Evolutionary conservation across 2,329 filamentous ascomycete species (phyloP).

Genomic region (Fusarium abutilonis): DNA sequence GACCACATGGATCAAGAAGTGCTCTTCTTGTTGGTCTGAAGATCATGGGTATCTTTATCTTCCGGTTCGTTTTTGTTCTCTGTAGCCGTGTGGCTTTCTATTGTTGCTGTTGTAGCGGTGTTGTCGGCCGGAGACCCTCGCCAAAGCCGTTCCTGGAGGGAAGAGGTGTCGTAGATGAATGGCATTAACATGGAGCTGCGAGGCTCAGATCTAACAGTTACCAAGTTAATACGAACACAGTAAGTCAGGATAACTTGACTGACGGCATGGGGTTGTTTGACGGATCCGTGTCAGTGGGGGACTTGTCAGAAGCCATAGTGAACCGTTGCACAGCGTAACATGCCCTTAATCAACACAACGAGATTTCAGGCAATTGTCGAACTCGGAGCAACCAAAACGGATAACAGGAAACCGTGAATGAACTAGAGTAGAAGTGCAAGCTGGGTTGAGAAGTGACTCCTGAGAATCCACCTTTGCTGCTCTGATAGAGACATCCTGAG

Average conservation of each 20-base stretch:
- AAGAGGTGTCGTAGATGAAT: constrained; percentile 21
- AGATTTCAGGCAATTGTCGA: background rate
- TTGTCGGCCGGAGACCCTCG: background rate
- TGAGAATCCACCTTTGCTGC: no score
- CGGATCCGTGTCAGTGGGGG: background rate
- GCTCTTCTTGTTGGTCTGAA: background rate
- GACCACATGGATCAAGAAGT: background rate
- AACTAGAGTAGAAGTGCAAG: no score
- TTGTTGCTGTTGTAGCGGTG: background rate
- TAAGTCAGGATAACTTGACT: background rate
- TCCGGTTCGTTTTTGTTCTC: no score
- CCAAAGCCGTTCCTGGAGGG: constrained; percentile 13
- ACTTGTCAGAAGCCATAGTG: background rate
- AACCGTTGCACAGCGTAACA: background rate
- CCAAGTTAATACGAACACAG: background rate
- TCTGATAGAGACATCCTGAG: no score
- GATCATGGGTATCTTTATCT: background rate
- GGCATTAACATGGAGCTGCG: background rate
- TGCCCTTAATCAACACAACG: background rate
- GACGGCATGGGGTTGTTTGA: background rate
- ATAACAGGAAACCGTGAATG: no score
- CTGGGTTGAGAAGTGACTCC: no score
- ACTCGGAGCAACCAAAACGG: background rate
- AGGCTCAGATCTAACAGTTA: background rate
- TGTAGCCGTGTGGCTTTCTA: no score